phyloP scores from a whole-genome alignment of 306 rosid genomes.

The Corylus heterophylla region DNA sequence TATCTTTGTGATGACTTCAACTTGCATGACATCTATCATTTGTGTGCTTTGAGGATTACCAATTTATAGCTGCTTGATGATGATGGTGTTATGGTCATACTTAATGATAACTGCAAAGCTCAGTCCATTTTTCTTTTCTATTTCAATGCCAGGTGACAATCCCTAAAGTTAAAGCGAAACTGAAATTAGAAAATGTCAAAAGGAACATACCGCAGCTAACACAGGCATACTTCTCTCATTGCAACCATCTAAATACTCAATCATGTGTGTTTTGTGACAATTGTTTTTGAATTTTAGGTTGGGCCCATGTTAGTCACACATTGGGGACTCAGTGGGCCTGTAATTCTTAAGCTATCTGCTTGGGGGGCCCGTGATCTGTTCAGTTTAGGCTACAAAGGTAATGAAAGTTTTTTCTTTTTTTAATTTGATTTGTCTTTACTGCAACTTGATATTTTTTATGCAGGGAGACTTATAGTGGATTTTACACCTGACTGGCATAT shows the following conservation, averaged over 20 bases:
- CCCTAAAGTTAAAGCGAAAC: constrained; percentile 72
- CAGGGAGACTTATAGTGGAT: constrained; percentile 75
- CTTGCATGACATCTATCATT: not conserved
- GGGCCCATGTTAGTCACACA: constrained; percentile 93
- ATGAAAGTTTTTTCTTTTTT: constrained; percentile 7
- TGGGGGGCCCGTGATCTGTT: constrained; percentile 92
- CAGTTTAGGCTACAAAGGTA: constrained; percentile 68
- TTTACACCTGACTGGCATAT: constrained; percentile 74
- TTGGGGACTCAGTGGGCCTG: constrained; percentile 98
- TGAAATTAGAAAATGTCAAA: constrained; percentile 58
- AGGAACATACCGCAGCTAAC: constrained; percentile 73
- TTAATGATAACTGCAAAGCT: constrained; percentile 8
- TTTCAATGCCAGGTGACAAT: constrained; percentile 65
- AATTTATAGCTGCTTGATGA: not conserved
- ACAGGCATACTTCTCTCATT: constrained; percentile 53
- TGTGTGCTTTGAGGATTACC: not conserved
- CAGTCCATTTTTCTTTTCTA: not conserved
- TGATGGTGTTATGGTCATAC: not conserved
- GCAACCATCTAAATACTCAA: constrained; percentile 19
- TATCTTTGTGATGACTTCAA: not conserved
- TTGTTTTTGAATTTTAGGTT: constrained; percentile 46
- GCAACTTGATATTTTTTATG: constrained; percentile 37
- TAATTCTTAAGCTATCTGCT: constrained; percentile 84
- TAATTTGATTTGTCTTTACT: constrained; percentile 11
- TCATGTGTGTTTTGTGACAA: constrained; percentile 13